phyloP scores from a whole-genome alignment of 1,284 basidiomycete genomes.

The Naganishia sp. region DNA sequence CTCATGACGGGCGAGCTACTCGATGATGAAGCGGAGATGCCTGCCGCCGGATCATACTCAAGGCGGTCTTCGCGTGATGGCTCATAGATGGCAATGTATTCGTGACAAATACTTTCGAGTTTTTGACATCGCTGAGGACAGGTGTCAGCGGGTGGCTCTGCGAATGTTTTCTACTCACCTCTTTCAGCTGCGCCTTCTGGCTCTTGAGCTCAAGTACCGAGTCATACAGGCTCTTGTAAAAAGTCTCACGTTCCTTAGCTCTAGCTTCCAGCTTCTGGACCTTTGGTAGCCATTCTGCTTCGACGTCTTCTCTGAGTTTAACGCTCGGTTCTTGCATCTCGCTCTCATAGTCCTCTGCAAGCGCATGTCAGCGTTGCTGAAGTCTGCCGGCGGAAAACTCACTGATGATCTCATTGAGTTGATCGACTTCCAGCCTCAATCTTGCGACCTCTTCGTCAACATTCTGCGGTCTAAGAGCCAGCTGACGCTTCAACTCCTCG shows the following conservation, averaged over 20 bases:
- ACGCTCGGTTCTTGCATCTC: constrained; percentile 67
- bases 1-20: constrained; percentile 15
- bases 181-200: constrained; percentile 29
- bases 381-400: constrained; percentile 28
- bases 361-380: background rate
- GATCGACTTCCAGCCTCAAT: constrained; percentile 48
- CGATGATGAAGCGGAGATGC: constrained; percentile 1
- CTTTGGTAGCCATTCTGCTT: constrained; percentile 70
- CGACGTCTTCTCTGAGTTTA: constrained; percentile 74
- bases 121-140: constrained; percentile 18
- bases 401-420: constrained; percentile 50
- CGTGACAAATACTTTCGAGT: constrained; percentile 26
- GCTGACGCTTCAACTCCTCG: constrained; percentile 55
- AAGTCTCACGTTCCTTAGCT: constrained; percentile 32
- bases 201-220: constrained; percentile 31
- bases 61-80: background rate
- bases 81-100: constrained; percentile 22
- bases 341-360: constrained; percentile 51
- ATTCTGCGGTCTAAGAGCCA: constrained; percentile 47
- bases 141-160: background rate
- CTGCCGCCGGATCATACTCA: background rate
- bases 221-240: constrained; percentile 34
- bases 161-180: constrained; percentile 17
- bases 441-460: constrained; percentile 48
- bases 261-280: constrained; percentile 62